Base-by-base conservation (phyloP, 2,329 filamentous ascomycete genomes). In the Xylariaceae sp. region DNA sequence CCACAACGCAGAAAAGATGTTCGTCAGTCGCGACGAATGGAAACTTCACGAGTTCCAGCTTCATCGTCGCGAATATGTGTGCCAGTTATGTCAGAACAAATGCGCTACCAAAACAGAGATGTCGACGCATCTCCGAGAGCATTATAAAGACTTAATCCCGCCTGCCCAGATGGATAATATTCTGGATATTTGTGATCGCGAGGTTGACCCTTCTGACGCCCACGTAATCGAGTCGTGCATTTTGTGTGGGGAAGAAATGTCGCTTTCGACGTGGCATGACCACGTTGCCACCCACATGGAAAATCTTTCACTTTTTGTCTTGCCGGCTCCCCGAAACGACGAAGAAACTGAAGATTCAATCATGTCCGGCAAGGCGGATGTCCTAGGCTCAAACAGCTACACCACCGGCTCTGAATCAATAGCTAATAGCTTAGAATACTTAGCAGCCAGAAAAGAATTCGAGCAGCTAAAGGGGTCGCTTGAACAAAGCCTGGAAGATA, bases 271-370 rank as follows among this genome's bases (percentile, higher is more conserved):
- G 40, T 51, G 32, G 42, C 42, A 45, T 21, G 41, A 46, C 8
- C 42, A 51, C 26, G 41, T 51, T 9, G 49, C 32, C 19, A 26
- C 22, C 12, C 49, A 51, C 34, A 45, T 51, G 42, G 49, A 51
- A 46, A 37, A 32, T n/a, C 19, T 51, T 45, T 45, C 49, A 12
- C 21, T 29, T 40, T 51, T 51, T 21, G 40, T 50, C 41, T 30
- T 51, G 21, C 49, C 32, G 22, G 15, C 32, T 34, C 19, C 40
- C 6, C 30, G 44, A 39, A 37, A 37, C 29, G 40, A 50, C 40
- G 21, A 44, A 19, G 30, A 39, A 44, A 29, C 48, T 37, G 18
- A 30, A 30, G 41, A 29, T 15, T 44, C 48, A 21, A 26, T 37
- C 19, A 44, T n/a, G 16, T 50, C 48, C 30, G 40, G 18, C 29